phyloP scores from a whole-genome alignment of 148 eudicot species.

The Fallopia convolvulus region DNA sequence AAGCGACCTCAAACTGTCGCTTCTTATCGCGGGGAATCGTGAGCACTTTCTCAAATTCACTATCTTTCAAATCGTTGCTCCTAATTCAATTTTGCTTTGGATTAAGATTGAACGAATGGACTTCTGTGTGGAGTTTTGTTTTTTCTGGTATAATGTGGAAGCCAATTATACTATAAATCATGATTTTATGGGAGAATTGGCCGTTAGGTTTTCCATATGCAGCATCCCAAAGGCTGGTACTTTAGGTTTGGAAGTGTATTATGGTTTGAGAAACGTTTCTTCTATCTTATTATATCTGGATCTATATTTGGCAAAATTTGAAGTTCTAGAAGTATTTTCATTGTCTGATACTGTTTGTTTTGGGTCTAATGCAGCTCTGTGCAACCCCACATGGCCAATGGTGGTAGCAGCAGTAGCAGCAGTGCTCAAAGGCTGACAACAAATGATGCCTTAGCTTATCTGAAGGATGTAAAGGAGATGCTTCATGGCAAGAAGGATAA shows the following conservation, averaged over 20 bases:
- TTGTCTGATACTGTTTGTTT: constrained; percentile 1
- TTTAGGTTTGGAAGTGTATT: not conserved
- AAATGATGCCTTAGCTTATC: constrained; percentile 55
- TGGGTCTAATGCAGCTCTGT: constrained; percentile 35
- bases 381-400: constrained; percentile 35
- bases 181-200: not conserved
- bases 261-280: constrained; percentile 2
- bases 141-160: not conserved
- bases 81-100: not conserved
- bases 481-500: constrained; percentile 45
- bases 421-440: constrained; percentile 44
- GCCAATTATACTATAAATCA: not conserved
- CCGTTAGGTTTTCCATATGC: not conserved
- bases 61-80: constrained; percentile 5
- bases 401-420: constrained; percentile 14
- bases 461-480: constrained; percentile 49
- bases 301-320: not conserved
- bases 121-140: not conserved
- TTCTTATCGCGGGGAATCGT: constrained; percentile 53
- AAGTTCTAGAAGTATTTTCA: constrained; percentile 6
- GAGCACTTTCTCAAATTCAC: constrained; percentile 17
- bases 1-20: constrained; percentile 51
- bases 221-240: not conserved
- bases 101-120: not conserved
- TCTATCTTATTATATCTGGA: not conserved